phyloP scores from a whole-genome alignment of 306 rosid genomes.

The Senna tora region DNA sequence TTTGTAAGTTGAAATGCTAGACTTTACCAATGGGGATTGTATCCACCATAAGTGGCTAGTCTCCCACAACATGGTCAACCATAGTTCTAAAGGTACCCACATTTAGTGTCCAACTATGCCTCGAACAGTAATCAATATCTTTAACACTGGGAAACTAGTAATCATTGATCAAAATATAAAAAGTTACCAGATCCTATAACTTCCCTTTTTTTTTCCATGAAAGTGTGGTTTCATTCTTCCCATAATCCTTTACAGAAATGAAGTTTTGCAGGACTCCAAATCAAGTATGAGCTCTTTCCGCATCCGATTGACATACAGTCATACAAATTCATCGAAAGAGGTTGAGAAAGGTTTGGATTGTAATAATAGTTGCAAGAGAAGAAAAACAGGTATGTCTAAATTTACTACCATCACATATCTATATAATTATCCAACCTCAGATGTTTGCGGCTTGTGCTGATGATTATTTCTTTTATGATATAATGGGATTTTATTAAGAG shows the following conservation, averaged over 20 bases:
- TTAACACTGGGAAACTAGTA: background rate
- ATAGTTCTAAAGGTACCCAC: no score
- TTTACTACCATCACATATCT: background rate
- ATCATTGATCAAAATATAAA: background rate
- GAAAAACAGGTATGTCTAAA: conserved; percentile 63
- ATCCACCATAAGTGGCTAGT: no score
- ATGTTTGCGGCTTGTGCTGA: background rate
- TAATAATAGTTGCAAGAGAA: conserved; percentile 59
- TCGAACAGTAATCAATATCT: no score
- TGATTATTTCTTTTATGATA: background rate
- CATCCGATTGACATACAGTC: conserved; percentile 68
- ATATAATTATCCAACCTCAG: background rate
- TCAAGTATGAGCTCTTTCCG: conserved; percentile 55
- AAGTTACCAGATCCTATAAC: conserved; percentile 2
- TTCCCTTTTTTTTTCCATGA: background rate
- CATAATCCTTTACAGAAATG: conserved; percentile 36
- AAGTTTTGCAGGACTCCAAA: conserved; percentile 69
- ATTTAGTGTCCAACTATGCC: no score
- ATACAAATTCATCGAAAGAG: conserved; percentile 40
- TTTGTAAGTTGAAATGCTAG: background rate
- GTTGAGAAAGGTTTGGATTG: conserved; percentile 42
- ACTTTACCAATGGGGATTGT: no score
- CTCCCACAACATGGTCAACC: no score
- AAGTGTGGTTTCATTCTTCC: conserved; percentile 6
- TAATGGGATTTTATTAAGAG: no score